Conservation (phyloP, 345 rosid genomes). For the Xanthoceras sorbifolium region DNA sequence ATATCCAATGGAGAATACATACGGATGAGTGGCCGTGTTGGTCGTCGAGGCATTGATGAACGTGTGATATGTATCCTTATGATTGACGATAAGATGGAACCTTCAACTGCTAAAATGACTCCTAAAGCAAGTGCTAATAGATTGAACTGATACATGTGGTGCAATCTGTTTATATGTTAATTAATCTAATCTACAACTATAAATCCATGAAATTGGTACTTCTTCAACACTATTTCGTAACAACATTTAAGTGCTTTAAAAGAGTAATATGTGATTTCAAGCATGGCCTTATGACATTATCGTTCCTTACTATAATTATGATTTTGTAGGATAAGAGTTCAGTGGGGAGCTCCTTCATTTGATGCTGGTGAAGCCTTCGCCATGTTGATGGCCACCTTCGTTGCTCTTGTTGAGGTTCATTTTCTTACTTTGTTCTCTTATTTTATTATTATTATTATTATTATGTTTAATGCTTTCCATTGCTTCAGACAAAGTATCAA, state of each 20-base stretch:
- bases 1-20: slow-evolving; percentile 96
- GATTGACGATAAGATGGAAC: slow-evolving; percentile 97
- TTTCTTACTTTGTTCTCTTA: slow-evolving; percentile 3
- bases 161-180: neutral
- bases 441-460: neutral
- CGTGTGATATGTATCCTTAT: slow-evolving; percentile 94
- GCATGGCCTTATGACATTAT: slow-evolving; percentile 14
- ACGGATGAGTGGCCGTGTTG: slow-evolving; percentile 99
- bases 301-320: slow-evolving; percentile 19
- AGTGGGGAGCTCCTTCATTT: slow-evolving; percentile 98
- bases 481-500: slow-evolving; percentile 6
- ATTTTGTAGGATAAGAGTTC: slow-evolving; percentile 86
- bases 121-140: slow-evolving; percentile 95
- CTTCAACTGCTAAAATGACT: slow-evolving; percentile 90
- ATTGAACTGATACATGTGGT: slow-evolving; percentile 76
- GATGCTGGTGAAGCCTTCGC: slow-evolving; percentile 99
- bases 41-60: slow-evolving; percentile 98
- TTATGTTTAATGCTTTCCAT: neutral
- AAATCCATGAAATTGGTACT: slow-evolving; percentile 1
- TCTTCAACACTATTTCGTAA: neutral
- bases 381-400: slow-evolving; percentile 99
- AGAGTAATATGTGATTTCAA: slow-evolving; percentile 1
- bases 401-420: slow-evolving; percentile 95
- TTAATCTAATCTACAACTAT: neutral
- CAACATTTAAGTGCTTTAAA: slow-evolving; percentile 8